phyloP scores from a whole-genome alignment of 257 asterid genomes.

The Nicotiana tabacum region DNA sequence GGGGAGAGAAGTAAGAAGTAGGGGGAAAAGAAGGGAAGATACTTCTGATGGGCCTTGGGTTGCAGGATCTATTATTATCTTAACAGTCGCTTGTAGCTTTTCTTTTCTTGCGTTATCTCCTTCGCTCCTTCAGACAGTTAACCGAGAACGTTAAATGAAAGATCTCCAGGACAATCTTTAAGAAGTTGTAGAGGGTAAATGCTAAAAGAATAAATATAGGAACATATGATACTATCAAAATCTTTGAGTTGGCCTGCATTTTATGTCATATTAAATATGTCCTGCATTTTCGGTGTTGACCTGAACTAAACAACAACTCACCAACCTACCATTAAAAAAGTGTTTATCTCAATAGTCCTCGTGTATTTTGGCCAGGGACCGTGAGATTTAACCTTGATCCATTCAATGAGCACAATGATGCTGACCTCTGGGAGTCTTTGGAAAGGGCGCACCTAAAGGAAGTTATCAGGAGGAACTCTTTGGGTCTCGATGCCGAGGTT shows the following conservation, averaged over 20 bases:
- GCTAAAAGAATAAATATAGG: background rate
- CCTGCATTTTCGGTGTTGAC: background rate
- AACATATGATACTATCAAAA: background rate
- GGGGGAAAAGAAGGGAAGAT: background rate
- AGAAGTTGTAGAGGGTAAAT: background rate
- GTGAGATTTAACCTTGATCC: constrained; percentile 97
- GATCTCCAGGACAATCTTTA: background rate
- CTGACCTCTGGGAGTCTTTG: constrained; percentile 97
- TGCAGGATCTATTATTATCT: background rate
- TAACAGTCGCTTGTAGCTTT: background rate
- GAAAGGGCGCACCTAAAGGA: constrained; percentile 96
- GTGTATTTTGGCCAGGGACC: constrained; percentile 46
- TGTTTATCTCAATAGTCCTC: background rate
- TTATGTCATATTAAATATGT: background rate
- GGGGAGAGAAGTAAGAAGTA: background rate
- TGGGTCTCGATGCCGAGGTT: constrained; percentile 94
- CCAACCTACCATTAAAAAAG: background rate
- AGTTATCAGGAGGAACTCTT: constrained; percentile 70
- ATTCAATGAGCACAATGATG: constrained; percentile 88
- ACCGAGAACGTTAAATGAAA: background rate
- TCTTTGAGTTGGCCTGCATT: background rate
- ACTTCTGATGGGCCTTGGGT: background rate
- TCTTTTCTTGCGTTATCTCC: background rate
- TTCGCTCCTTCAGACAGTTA: background rate
- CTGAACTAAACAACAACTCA: background rate